Base-by-base conservation (phyloP, 2,329 filamentous ascomycete genomes). In the Stagonosporopsis cucurbitacearum region DNA sequence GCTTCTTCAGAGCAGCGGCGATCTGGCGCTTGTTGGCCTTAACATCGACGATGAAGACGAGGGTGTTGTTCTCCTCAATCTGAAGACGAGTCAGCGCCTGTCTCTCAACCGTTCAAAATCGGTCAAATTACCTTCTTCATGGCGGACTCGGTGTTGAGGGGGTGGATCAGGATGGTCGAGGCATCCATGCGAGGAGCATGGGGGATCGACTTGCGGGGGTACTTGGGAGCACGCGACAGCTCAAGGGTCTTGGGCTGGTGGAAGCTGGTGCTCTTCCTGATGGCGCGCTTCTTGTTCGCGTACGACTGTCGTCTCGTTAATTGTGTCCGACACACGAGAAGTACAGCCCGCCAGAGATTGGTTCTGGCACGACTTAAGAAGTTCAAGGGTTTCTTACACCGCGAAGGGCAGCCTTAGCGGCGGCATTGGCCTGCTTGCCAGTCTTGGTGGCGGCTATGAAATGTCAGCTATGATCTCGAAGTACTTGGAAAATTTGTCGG, bases 41-140 rank as follows among this genome's bases (percentile, higher is more conserved):
- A 81, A 94, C 84, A 72, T 97, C 90, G 77, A 96, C 92, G 73
- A 96, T 96, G 87, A 97, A 97, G 78, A 96, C 92, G 49, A 99
- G 88, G 70, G 95, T 99, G 88, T 99, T 99, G 88, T 99, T 93
- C 90, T 99, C 95, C 87, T 99, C 95, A 74, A 99, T 97, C 90
- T 64, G 50, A 7, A 26, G 7, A 15, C 30, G 39, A 13, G 41
- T 58, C 23, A 58, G 37, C 46, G 19, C 2, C 23, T 33, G 19
- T 6, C 8, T 33, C 11, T 8, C 12, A 0, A 4, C 8, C 6
- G n/a, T n/a, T 19, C 3, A 6, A 12, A 20, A 5, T 45, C 12
- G 8, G n/a, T 37, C 8, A 26, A 30, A 19, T 54, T 50, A 64
- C 62, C 62, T 97, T 97, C 92, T 99, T 99, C 94, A 99, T 98